Base-by-base conservation (phyloP, 257 asterid genomes). In the Agastache rugosa region DNA sequence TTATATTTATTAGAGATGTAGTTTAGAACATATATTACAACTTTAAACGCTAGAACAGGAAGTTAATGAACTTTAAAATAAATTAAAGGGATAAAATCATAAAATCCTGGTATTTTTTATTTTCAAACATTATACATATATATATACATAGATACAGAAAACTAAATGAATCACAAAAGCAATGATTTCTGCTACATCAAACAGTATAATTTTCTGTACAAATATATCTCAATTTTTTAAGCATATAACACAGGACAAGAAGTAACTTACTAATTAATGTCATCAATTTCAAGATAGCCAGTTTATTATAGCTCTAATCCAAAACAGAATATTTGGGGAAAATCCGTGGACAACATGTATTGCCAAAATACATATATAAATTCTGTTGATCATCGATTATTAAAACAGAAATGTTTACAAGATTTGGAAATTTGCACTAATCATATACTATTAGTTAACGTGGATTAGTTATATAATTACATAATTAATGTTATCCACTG, bases 271-370 rank as follows among this genome's bases (percentile, higher is more conserved):
- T 34, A n/a, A 34, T n/a, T 63, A 3, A 37, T 31, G 8, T 60
- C 67, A 61, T 34, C 17, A 61, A 3, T 61, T 61, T 11, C 67
- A 31, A 60, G 11, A 8, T 17, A 34, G 11, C 23, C 8, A 7
- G 23, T 61, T 61, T 61, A 63, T 17, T n/a, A 35, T 37, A 59
- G 65, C 65, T 63, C 19, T 55, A 56, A 48, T 29, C 65, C 59
- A 68, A 69, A 37, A 58, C 37, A 63, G 69, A 77, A 50, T 74
- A 74, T 77, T 64, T 81, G 42, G 78, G 78, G 75, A 9, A 75
- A 58, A 51, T 68, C 64, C 50, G 56, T 41, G 51, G 72, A 67
- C 69, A 25, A 50, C 66, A 39, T 27, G 65, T 78, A 42, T 20
- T 60, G 71, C 79, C 79, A 73, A 68, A 48, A 25, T 51, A 47